Base-by-base conservation (phyloP, 208 protist species). In the Trypanosoma mega region DNA sequence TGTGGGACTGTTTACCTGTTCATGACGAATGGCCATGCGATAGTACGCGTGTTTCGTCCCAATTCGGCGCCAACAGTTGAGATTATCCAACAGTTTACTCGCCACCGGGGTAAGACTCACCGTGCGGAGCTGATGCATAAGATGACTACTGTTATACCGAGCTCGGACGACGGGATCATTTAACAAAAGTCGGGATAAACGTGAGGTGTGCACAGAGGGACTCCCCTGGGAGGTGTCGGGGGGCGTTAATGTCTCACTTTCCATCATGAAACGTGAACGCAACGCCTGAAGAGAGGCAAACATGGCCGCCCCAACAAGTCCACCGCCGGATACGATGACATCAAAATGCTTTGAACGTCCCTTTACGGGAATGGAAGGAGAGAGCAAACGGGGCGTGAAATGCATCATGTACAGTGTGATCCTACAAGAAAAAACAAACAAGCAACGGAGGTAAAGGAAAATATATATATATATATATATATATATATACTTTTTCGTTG, bases 31-130 rank as follows among this genome's bases (percentile, higher is more conserved):
- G 2, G 87, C 80, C 21, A 94, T 91, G 45, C 87, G 83, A 63
- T 94, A 94, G 71, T 90, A 94, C 4, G 84, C 67, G 57, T 94
- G 87, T 66, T 91, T 91, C 44, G 83, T 94, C 27, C 68, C 74
- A 30, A 94, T 68, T 18, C 63, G 63, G 16, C 53, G 36, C 87
- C 87, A 94, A 24, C 68, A 80, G 16, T 73, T 75, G 21, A 94
- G 69, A 61, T 81, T 91, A 59, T 94, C 87, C 18, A 94, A 39
- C 29, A 94, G 82, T 45, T 80, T 85, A 72, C 84, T 91, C 0
- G 82, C 83, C 6, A 94, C 87, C 0, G 87, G 87, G 2, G 87
- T 94, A 26, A 94, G 72, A 48, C 74, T 86, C 23, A 90, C 83
- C 0, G 87, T 91, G 60, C 87, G 87, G 18, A 94, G 72, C 11